Base-by-base conservation (phyloP, 495 filamentous ascomycete genomes). In the Apiosordaria backusii region DNA sequence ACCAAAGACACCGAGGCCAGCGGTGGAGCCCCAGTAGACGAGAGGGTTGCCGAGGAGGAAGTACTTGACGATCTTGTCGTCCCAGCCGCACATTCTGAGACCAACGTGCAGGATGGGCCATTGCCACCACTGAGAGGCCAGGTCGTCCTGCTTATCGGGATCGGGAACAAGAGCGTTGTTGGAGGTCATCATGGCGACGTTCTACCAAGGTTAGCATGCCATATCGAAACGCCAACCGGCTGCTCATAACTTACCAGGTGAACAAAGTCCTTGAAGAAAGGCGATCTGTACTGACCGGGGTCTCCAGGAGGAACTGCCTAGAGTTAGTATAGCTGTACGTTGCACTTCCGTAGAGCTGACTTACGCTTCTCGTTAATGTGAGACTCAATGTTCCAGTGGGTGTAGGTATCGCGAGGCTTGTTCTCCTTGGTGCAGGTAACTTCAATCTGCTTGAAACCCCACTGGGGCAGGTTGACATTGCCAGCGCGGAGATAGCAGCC, bases 401-500 rank as follows among this genome's bases (percentile, higher is more conserved):
- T 98, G 75, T 96, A 98, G 65, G 92, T 85, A 77, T 99, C 95
- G 27, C 87, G 82, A 1, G 92, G 92, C 72, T 94, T 93, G 80
- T 97, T 98, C 69, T 90, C 88, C 82, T 97, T 97, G 66, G 86
- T 86, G 78, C 95, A 99, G 19, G 93, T 97, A 24, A 93, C 92
- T 80, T 99, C 95, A 71, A 98, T 98, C 77, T 99, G 95, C 82
- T 99, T 99, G 86, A 99, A 99, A 66, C 95, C 95, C 95, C 95
- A 99, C 74, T 98, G 95, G 23, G 95, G 95, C 63, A 99, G 84
- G 76, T 98, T 98, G 72, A 93, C 89, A 71, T 97, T 99, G 68
- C 94, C 96, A 63, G 95, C 95, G 63, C 96, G 88, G 24, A 99
- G 84, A 75, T 98, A 99, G 77, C 95, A 99, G 63, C 92, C 92